A percentile compares a stretch with the other conserved stretches of the same genome.
Conservation (phyloP, 495 filamentous ascomycete species). For the Penicillium turbatum region DNA sequence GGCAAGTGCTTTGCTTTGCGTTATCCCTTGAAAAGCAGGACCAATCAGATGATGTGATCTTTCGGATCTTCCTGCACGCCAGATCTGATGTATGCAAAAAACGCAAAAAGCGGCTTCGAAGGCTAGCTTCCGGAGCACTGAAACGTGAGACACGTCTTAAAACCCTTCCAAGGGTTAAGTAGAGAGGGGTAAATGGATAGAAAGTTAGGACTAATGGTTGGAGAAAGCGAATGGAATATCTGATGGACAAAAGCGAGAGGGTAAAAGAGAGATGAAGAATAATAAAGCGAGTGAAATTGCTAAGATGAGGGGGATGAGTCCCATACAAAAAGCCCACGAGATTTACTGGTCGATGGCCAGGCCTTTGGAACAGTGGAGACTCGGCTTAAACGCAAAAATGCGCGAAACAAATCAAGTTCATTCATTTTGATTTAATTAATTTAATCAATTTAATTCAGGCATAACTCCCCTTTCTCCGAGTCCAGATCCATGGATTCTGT, state of each 20-base stretch:
- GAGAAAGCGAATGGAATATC: not conserved
- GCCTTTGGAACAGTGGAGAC: not conserved
- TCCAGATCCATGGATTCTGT: constrained; percentile 7
- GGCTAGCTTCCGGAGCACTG: constrained; percentile 1
- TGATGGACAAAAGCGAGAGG: not conserved
- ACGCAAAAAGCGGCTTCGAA: not conserved
- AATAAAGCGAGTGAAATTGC: not conserved
- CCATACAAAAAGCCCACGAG: constrained; percentile 9
- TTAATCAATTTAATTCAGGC: not conserved
- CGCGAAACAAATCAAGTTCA: not conserved
- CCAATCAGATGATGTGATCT: constrained; percentile 2
- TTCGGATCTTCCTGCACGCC: constrained; percentile 8
- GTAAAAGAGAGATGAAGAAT: not conserved
- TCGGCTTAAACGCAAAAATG: not conserved
- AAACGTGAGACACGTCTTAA: constrained; percentile 10
- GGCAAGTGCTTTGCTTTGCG: not conserved
- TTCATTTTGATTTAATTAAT: not conserved
- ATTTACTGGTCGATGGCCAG: not conserved
- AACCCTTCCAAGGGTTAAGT: not conserved
- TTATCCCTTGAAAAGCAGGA: constrained; percentile 4
- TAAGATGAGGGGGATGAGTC: not conserved
- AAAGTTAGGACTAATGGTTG: not conserved
- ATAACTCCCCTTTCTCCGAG: not conserved
- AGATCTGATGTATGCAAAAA: constrained; percentile 14
- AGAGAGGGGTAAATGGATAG: not conserved